phyloP scores from a whole-genome alignment of 768 basidiomycete genomes.

The Naganishia kalamii region DNA sequence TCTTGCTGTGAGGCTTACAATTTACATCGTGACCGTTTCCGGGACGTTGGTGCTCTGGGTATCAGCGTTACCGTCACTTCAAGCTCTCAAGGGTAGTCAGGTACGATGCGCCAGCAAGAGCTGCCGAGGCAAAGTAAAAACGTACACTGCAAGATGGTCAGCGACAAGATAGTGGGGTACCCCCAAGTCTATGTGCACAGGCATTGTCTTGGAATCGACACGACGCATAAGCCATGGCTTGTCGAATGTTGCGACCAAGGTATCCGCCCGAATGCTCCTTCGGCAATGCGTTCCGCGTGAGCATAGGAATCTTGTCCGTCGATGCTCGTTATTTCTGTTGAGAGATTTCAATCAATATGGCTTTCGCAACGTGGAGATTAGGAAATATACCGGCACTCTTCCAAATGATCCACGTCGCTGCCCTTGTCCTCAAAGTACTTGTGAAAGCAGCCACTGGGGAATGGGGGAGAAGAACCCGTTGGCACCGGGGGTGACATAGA shows the following conservation, averaged over 20 bases:
- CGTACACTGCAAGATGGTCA: too few relatives aligned
- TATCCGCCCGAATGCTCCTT: conserved; percentile 59
- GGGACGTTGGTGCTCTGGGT: too few relatives aligned
- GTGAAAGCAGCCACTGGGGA: conserved; percentile 51
- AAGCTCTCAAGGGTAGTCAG: too few relatives aligned
- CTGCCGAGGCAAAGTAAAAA: conserved; percentile 41
- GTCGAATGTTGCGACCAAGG: conserved; percentile 59
- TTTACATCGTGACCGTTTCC: conserved; percentile 49
- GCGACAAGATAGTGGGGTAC: neutral
- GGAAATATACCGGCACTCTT: conserved; percentile 51
- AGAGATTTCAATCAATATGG: neutral
- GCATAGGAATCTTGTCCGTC: conserved; percentile 54
- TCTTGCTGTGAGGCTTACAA: too few relatives aligned
- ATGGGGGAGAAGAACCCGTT: conserved; percentile 52
- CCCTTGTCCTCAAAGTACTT: conserved; percentile 51
- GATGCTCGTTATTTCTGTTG: conserved; percentile 53
- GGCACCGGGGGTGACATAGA: conserved; percentile 57
- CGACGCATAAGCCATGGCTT: conserved; percentile 58
- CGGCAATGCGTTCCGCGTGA: conserved; percentile 57
- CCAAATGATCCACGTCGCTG: conserved; percentile 59
- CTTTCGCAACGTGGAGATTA: neutral
- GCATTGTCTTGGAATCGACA: conserved; percentile 51
- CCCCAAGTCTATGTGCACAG: conserved; percentile 57
- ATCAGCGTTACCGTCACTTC: too few relatives aligned
- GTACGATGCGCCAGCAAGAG: conserved; percentile 48